These are phyloP conservation scores for Nakaseomyces delphensis DNA, from an alignment of 1,139 yeast species.

Conservation along the genomic window DNA sequence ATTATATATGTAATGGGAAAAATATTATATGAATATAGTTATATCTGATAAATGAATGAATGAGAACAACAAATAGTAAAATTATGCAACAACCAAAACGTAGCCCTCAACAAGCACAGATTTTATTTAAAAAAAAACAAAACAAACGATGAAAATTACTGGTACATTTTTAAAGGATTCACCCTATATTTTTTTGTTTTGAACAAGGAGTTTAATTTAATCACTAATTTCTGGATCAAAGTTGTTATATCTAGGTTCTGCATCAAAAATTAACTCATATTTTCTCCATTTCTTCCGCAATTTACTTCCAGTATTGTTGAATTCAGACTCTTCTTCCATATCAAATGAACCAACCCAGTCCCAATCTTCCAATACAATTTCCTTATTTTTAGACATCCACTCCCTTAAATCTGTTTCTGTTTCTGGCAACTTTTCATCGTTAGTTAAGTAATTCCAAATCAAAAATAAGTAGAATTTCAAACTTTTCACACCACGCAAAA, in stretches of 20 bases:
- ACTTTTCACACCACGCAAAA: conserved; percentile 68
- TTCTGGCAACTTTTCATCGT: conserved; percentile 27
- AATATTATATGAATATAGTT: neutral
- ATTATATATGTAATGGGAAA: neutral
- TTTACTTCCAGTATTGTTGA: conserved; percentile 24
- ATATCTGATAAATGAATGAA: neutral
- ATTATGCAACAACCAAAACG: too few species aligned
- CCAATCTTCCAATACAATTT: conserved; percentile 29
- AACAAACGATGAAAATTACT: too few species aligned
- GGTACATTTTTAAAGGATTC: too few species aligned
- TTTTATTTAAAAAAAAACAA: neutral
- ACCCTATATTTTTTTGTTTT: neutral
- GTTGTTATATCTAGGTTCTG: conserved; percentile 29
- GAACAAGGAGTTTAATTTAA: conserved; percentile 9
- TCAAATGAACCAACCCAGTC: conserved; percentile 46
- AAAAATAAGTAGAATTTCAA: conserved; percentile 52
- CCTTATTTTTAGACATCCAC: conserved; percentile 30
- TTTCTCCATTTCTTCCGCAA: conserved; percentile 32
- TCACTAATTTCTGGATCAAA: conserved; percentile 28
- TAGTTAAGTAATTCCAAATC: conserved; percentile 45
- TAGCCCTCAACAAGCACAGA: neutral
- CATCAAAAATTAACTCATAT: conserved; percentile 30
- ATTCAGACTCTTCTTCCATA: conserved; percentile 32
- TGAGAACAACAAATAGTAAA: too few species aligned
- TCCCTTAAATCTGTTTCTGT: conserved; percentile 21